Conservation (phyloP, 2,329 filamentous ascomycete genomes). For the Diaporthe helianthi region DNA sequence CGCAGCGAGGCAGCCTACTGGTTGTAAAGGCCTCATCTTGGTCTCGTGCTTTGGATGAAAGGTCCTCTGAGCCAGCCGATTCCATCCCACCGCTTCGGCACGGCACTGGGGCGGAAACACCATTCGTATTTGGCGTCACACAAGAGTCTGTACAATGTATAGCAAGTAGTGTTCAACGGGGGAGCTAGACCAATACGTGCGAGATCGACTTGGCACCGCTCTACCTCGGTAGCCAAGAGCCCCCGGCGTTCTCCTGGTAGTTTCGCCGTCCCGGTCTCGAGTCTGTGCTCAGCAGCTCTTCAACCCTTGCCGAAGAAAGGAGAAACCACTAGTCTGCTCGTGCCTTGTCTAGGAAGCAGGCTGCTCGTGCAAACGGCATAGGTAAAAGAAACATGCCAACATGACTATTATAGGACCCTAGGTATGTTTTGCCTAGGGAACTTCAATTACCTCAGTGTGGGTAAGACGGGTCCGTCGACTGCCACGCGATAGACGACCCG, state of each 20-base stretch:
- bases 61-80: conserved; percentile 3
- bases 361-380: not conserved
- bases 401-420: not conserved
- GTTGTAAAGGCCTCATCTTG: not conserved
- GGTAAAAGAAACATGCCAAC: conserved; percentile 2
- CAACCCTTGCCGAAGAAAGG: not conserved
- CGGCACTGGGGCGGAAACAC: not conserved
- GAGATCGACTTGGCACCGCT: conserved; percentile 10
- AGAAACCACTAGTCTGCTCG: not conserved
- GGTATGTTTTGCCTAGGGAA: not conserved
- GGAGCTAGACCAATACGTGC: conserved; percentile 4
- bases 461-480: too few relatives aligned
- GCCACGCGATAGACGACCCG: too few relatives aligned
- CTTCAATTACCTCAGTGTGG: not conserved
- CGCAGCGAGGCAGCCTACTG: not conserved
- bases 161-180: conserved; percentile 8
- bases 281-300: conserved; percentile 7
- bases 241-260: conserved; percentile 2
- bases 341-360: not conserved
- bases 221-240: too few relatives aligned
- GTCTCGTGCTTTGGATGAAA: conserved; percentile 15
- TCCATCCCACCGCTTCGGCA: not conserved
- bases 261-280: conserved; percentile 19
- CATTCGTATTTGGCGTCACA: conserved; percentile 21
- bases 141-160: conserved; percentile 15